Conservation (phyloP, 2,329 filamentous ascomycete genomes). For the Xylariaceae sp. region DNA sequence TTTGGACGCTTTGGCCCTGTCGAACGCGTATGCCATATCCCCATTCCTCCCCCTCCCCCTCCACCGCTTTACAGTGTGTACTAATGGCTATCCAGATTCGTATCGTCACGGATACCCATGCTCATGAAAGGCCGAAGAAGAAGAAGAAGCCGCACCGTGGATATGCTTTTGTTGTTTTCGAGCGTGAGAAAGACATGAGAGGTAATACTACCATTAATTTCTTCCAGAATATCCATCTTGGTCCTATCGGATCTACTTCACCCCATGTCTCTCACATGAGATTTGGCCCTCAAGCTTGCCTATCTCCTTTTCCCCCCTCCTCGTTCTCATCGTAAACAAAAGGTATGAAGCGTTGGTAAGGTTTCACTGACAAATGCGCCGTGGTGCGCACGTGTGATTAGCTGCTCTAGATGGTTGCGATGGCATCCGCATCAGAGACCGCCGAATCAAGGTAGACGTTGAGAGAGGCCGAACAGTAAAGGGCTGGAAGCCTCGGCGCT, state of each 20-base stretch:
- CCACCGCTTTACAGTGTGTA: not conserved
- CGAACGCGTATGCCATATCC: slow-evolving; percentile 69
- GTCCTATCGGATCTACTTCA: slow-evolving; percentile 33
- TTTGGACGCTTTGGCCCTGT: slow-evolving; percentile 94
- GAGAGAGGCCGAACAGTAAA: slow-evolving; percentile 93
- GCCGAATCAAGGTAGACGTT: slow-evolving; percentile 91
- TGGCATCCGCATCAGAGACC: slow-evolving; percentile 89
- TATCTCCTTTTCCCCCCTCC: slow-evolving; percentile 41
- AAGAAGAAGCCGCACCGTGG: slow-evolving; percentile 82
- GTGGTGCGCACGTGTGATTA: slow-evolving; percentile 63
- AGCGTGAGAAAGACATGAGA: slow-evolving; percentile 98
- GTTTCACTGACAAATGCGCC: slow-evolving; percentile 69
- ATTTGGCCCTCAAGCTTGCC: slow-evolving; percentile 62
- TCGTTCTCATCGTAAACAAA: slow-evolving; percentile 20
- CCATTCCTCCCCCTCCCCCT: not conserved
- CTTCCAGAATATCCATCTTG: slow-evolving; percentile 37
- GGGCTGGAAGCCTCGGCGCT: slow-evolving; percentile 88
- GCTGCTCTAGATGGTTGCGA: slow-evolving; percentile 87
- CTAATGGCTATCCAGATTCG: slow-evolving; percentile 65
- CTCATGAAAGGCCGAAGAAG: slow-evolving; percentile 70
- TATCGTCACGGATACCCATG: slow-evolving; percentile 77
- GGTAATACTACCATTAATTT: slow-evolving; percentile 67
- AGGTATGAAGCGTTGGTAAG: slow-evolving; percentile 59
- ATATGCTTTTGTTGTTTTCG: slow-evolving; percentile 96
- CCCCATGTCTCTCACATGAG: slow-evolving; percentile 50